Evolutionary conservation across 495 filamentous ascomycete genomes (phyloP).

Genomic region (Pseudomonodictys pantanalensis): DNA sequence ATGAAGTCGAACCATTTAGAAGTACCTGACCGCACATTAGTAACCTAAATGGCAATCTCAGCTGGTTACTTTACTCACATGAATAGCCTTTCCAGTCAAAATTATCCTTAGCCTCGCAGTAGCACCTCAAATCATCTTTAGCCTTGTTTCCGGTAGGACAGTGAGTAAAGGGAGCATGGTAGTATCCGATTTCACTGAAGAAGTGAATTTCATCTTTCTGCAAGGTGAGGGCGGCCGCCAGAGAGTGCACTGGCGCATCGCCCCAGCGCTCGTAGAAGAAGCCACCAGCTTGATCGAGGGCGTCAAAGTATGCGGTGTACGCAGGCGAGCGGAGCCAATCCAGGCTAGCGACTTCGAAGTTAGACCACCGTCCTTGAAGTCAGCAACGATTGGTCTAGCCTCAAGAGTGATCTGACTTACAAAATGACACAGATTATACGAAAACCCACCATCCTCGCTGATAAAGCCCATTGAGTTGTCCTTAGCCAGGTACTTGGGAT

Average conservation of each 20-base stretch:
- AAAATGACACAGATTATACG: slow-evolving; percentile 94
- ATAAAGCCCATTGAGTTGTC: slow-evolving; percentile 86
- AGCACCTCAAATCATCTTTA: slow-evolving; percentile 75
- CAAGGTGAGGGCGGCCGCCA: slow-evolving; percentile 80
- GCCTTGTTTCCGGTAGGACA: slow-evolving; percentile 83
- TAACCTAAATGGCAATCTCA: background rate
- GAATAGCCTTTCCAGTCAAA: slow-evolving; percentile 98
- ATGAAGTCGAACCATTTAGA: background rate
- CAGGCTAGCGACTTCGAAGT: slow-evolving; percentile 60
- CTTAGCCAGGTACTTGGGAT: slow-evolving; percentile 80
- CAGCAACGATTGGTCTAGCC: background rate
- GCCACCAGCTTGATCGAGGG: slow-evolving; percentile 55
- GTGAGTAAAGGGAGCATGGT: slow-evolving; percentile 94
- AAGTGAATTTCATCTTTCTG: slow-evolving; percentile 92
- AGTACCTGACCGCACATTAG: background rate
- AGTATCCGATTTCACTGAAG: slow-evolving; percentile 97
- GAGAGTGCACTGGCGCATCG: slow-evolving; percentile 71
- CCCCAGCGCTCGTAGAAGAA: slow-evolving; percentile 62
- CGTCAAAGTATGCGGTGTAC: slow-evolving; percentile 54
- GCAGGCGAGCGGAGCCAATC: slow-evolving; percentile 55
- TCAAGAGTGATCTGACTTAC: slow-evolving; percentile 44
- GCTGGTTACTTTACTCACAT: too few relatives aligned
- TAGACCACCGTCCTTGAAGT: slow-evolving; percentile 41
- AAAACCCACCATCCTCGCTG: slow-evolving; percentile 76
- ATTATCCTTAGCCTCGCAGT: slow-evolving; percentile 90